phyloP scores from a whole-genome alignment of 306 rosid species.

The Cicer cuneatum region DNA sequence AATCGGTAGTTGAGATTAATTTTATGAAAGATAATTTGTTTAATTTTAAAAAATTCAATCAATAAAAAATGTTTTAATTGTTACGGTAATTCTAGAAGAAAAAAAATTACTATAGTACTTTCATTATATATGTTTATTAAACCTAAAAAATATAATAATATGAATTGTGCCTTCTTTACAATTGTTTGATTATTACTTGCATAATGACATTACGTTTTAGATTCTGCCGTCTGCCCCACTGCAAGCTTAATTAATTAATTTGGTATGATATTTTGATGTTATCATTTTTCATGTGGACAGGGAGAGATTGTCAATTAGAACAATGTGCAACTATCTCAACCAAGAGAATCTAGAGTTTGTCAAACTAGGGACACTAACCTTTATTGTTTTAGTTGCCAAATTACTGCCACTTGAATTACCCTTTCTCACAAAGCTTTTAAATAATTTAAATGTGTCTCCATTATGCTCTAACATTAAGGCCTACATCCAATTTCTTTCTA shows the following conservation, averaged over 20 bases:
- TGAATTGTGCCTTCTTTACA: slow-evolving; percentile 43
- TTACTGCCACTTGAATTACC: slow-evolving; percentile 56
- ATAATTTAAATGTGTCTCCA: slow-evolving; percentile 53
- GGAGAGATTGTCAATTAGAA: slow-evolving; percentile 49
- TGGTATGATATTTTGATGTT: slow-evolving; percentile 46
- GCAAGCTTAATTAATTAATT: slow-evolving; percentile 31
- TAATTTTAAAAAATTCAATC: too few relatives aligned
- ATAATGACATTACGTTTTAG: slow-evolving; percentile 51
- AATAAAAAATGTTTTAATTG: too few relatives aligned
- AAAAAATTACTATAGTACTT: too few relatives aligned
- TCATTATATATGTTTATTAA: not conserved
- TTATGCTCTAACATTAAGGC: slow-evolving; percentile 48
- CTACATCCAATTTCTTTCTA: not conserved
- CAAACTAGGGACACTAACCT: slow-evolving; percentile 57
- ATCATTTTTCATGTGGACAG: slow-evolving; percentile 51
- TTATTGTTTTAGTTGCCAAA: slow-evolving; percentile 55
- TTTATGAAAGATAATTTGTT: too few relatives aligned
- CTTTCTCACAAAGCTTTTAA: slow-evolving; percentile 47
- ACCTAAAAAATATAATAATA: slow-evolving; percentile 24
- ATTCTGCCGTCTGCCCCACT: slow-evolving; percentile 54
- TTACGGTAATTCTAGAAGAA: too few relatives aligned
- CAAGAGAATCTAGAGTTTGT: slow-evolving; percentile 57
- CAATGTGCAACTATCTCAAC: slow-evolving; percentile 45
- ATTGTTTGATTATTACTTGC: slow-evolving; percentile 41
- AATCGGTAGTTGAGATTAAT: too few relatives aligned